These are phyloP conservation scores for Apiotrichum montevideense DNA, from an alignment of 1,284 basidiomycete genomes.

Conservation along the genomic window DNA sequence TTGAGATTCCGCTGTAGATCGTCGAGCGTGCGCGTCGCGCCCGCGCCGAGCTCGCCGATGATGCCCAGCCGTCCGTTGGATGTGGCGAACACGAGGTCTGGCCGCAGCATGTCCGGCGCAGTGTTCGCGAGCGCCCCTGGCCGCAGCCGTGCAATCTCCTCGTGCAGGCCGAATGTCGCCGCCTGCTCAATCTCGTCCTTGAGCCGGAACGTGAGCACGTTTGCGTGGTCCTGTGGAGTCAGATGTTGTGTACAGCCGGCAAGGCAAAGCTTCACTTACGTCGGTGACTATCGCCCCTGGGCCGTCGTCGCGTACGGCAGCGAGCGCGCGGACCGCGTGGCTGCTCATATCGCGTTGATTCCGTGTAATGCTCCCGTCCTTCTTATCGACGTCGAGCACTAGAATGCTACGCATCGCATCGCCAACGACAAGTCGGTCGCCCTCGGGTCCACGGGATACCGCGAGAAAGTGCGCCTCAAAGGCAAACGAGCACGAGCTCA, in stretches of 20 bases:
- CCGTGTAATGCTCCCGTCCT: slow-evolving; percentile 52
- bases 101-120: slow-evolving; percentile 31
- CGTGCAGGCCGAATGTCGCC: slow-evolving; percentile 48
- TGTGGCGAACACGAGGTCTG: slow-evolving; percentile 71
- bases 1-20: slow-evolving; percentile 73
- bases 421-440: slow-evolving; percentile 58
- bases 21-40: slow-evolving; percentile 60
- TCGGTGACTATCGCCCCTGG: slow-evolving; percentile 66
- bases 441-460: slow-evolving; percentile 23
- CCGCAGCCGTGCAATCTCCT: slow-evolving; percentile 46
- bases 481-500: slow-evolving; percentile 67
- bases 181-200: slow-evolving; percentile 40
- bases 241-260: neutral
- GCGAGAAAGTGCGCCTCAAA: slow-evolving; percentile 61
- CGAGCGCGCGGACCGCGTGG: slow-evolving; percentile 52
- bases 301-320: slow-evolving; percentile 35
- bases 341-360: slow-evolving; percentile 72
- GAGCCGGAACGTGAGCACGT: slow-evolving; percentile 58
- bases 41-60: slow-evolving; percentile 59
- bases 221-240: slow-evolving; percentile 52
- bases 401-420: slow-evolving; percentile 80
- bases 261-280: slow-evolving; percentile 49
- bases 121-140: slow-evolving; percentile 29
- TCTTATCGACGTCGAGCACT: slow-evolving; percentile 55
- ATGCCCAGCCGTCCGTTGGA: slow-evolving; percentile 73